phyloP scores from a whole-genome alignment of 345 rosid genomes.

The Boechera retrofracta region DNA sequence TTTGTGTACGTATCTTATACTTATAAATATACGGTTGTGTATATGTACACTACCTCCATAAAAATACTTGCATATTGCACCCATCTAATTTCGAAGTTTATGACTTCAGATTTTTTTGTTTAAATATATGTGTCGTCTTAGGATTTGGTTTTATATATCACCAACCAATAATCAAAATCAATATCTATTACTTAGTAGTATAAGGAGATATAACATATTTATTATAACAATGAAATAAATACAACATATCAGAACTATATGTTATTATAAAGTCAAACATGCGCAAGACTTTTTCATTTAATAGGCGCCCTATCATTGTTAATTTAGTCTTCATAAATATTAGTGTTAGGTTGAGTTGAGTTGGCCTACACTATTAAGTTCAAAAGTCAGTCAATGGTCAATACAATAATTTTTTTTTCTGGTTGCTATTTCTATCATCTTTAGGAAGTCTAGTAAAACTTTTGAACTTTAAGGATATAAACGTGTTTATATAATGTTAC shows the following conservation, averaged over 20 bases:
- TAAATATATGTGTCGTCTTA: neutral
- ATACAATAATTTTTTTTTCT: neutral
- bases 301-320: neutral
- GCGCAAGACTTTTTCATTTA: constrained; percentile 28
- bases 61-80: constrained; percentile 1
- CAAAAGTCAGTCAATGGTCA: constrained; percentile 35
- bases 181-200: neutral
- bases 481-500: constrained; percentile 28
- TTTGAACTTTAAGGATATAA: constrained; percentile 5
- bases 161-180: constrained; percentile 5
- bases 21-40: neutral
- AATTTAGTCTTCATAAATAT: constrained; percentile 26
- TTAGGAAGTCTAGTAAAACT: constrained; percentile 23
- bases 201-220: neutral
- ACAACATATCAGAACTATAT: constrained; percentile 25
- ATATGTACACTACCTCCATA: neutral
- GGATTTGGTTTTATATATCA: constrained; percentile 17
- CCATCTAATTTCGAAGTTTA: neutral
- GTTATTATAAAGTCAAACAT: constrained; percentile 37
- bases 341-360: constrained; percentile 42
- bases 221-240: constrained; percentile 8
- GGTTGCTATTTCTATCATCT: constrained; percentile 35
- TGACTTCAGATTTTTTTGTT: neutral
- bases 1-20: constrained; percentile 22
- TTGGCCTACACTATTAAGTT: constrained; percentile 39